Conservation (phyloP, 1,284 basidiomycete genomes). For the Gymnopus androsaceus region DNA sequence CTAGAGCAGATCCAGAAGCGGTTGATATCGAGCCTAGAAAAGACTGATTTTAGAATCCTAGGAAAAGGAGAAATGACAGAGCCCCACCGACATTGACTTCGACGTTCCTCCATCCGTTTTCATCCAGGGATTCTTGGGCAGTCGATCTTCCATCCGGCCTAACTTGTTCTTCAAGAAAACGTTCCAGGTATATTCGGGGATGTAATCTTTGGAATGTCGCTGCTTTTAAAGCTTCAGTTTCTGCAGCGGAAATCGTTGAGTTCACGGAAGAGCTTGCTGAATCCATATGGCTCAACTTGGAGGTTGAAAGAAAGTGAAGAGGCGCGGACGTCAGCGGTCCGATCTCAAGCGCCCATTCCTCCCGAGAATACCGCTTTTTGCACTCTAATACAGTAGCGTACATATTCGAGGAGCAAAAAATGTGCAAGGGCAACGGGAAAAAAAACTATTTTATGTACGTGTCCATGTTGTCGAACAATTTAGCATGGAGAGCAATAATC, state of each 20-base stretch:
- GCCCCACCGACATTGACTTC: conserved; percentile 73
- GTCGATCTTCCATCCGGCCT: conserved; percentile 70
- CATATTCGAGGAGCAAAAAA: no score
- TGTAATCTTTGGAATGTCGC: conserved; percentile 82
- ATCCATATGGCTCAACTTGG: not conserved
- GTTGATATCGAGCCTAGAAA: conserved; percentile 81
- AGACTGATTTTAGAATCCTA: conserved; percentile 4
- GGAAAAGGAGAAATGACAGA: conserved; percentile 6
- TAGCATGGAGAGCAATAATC: not conserved
- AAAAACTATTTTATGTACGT: no score
- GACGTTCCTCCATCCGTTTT: conserved; percentile 65
- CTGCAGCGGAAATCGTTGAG: not conserved
- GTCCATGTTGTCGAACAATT: no score
- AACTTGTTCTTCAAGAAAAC: conserved; percentile 71
- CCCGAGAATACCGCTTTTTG: no score
- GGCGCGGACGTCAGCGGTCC: no score
- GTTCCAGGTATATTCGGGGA: conserved; percentile 77
- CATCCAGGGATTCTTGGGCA: conserved; percentile 22
- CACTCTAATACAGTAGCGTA: no score
- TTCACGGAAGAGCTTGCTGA: not conserved
- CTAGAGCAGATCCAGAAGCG: conserved; percentile 87
- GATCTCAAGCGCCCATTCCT: no score
- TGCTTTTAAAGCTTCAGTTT: conserved; percentile 50
- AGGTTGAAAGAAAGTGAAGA: not conserved
- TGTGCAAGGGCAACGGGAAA: no score